These are phyloP conservation scores for Lepidopterella palustris DNA, from an alignment of 495 filamentous ascomycete species.

Conservation along the genomic window DNA sequence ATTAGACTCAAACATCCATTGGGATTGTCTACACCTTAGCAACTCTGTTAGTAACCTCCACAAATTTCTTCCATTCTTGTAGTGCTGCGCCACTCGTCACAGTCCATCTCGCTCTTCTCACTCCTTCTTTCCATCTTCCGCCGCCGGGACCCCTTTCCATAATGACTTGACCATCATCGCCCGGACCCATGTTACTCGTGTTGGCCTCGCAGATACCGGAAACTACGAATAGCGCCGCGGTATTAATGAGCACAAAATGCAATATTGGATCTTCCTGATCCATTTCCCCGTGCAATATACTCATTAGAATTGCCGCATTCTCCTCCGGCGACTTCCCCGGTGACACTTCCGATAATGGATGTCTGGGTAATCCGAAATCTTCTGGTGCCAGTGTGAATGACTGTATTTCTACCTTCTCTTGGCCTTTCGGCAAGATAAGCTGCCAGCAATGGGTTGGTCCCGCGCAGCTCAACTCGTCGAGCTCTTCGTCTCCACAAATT, in stretches of 20 bases:
- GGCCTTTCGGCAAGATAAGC: slow-evolving; percentile 51
- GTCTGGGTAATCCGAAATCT: slow-evolving; percentile 76
- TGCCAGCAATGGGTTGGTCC: slow-evolving; percentile 83
- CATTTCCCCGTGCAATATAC: slow-evolving; percentile 66
- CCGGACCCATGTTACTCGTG: slow-evolving; percentile 66
- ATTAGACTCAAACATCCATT: background rate
- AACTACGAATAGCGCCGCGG: slow-evolving; percentile 77
- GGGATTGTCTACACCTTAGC: background rate
- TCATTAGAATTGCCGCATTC: slow-evolving; percentile 77
- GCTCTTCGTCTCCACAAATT: slow-evolving; percentile 87
- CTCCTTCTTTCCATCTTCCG: slow-evolving; percentile 86
- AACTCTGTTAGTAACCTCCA: slow-evolving; percentile 34
- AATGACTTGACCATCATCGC: slow-evolving; percentile 66
- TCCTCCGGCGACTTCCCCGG: slow-evolving; percentile 79
- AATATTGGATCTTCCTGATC: slow-evolving; percentile 72
- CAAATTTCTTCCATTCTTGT: slow-evolving; percentile 49
- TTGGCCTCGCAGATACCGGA: slow-evolving; percentile 82
- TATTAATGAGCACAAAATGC: slow-evolving; percentile 91
- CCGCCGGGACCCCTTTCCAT: slow-evolving; percentile 74
- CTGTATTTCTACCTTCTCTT: slow-evolving; percentile 54
- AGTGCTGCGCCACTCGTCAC: slow-evolving; percentile 75
- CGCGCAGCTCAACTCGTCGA: slow-evolving; percentile 92
- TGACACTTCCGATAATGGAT: slow-evolving; percentile 68
- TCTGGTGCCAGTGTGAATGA: slow-evolving; percentile 67
- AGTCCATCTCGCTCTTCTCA: slow-evolving; percentile 75